Conservation (phyloP, 768 basidiomycete species). For the Auriscalpium vulgare region DNA sequence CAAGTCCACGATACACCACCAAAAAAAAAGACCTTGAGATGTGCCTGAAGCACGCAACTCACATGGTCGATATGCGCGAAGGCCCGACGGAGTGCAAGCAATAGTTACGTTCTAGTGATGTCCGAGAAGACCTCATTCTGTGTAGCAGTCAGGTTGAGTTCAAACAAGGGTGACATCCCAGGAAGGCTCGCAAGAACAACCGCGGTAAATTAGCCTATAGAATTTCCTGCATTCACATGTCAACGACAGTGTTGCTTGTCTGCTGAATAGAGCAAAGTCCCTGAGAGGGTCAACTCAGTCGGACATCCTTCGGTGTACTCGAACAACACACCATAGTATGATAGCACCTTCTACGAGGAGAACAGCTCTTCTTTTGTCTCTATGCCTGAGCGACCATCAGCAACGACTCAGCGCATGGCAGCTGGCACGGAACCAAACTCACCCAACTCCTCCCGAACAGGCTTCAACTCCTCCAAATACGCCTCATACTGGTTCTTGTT, state of each 20-base stretch:
- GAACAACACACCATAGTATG: not conserved
- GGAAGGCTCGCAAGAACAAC: not conserved
- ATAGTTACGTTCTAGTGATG: too few species aligned
- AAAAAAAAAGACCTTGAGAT: too few species aligned
- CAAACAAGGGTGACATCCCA: not conserved
- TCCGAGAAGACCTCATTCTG: too few species aligned
- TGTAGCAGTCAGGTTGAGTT: too few species aligned
- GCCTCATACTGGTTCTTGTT: slow-evolving; percentile 92
- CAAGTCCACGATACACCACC: too few species aligned
- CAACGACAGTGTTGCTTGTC: too few species aligned
- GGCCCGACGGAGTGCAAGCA: too few species aligned
- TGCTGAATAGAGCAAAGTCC: too few species aligned
- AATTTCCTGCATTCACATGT: not conserved
- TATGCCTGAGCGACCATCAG: slow-evolving; percentile 35
- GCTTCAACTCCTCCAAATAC: slow-evolving; percentile 86
- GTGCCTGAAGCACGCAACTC: too few species aligned
- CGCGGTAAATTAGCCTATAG: not conserved
- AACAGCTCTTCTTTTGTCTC: slow-evolving; percentile 59
- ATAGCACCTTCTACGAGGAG: slow-evolving; percentile 27
- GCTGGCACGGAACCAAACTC: slow-evolving; percentile 13
- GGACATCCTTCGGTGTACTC: slow-evolving; percentile 4
- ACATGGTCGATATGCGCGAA: too few species aligned
- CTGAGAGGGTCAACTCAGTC: too few species aligned
- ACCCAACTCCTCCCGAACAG: slow-evolving; percentile 90
- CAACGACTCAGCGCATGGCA: not conserved